Evolutionary conservation across 768 basidiomycete species (phyloP).

Genomic region (Rhodotorula taiwanensis): DNA sequence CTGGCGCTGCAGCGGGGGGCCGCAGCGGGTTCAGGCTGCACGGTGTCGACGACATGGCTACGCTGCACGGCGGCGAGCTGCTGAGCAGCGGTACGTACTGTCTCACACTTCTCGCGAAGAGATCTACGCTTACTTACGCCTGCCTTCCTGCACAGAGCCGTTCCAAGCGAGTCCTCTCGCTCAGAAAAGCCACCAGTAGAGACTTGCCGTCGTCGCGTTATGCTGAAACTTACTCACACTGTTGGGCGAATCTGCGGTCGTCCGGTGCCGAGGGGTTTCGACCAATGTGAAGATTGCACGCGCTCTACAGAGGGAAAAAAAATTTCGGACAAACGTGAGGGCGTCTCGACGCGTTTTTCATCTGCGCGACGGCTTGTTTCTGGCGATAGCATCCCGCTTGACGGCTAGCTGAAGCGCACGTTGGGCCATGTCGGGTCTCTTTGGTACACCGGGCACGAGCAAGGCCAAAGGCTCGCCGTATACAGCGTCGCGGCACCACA

Average conservation of each 20-base stretch:
- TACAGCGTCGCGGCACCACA: slow-evolving; percentile 5
- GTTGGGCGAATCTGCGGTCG: too few relatives aligned
- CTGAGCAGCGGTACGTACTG: slow-evolving; percentile 21
- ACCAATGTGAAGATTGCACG: too few relatives aligned
- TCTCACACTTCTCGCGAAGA: not conserved
- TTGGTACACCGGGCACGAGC: not conserved
- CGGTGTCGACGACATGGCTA: slow-evolving; percentile 33
- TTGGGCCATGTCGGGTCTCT: not conserved
- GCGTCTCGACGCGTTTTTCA: too few relatives aligned
- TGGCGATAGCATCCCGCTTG: too few relatives aligned
- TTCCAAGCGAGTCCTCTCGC: slow-evolving; percentile 35
- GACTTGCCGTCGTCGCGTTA: too few relatives aligned
- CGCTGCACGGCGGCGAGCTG: slow-evolving; percentile 38
- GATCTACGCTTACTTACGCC: too few relatives aligned
- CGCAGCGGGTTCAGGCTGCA: slow-evolving; percentile 27
- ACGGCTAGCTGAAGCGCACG: too few relatives aligned
- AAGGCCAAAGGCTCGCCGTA: slow-evolving; percentile 7
- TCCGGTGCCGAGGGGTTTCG: too few relatives aligned
- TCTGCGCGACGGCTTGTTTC: too few relatives aligned
- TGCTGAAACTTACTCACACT: too few relatives aligned
- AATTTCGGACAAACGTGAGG: too few relatives aligned
- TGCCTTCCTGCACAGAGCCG: slow-evolving; percentile 16
- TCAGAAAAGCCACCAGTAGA: slow-evolving; percentile 8
- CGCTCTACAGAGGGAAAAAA: too few relatives aligned
- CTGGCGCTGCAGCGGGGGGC: not conserved